phyloP scores from a whole-genome alignment of 495 filamentous ascomycete species.

The Tuber brumale region DNA sequence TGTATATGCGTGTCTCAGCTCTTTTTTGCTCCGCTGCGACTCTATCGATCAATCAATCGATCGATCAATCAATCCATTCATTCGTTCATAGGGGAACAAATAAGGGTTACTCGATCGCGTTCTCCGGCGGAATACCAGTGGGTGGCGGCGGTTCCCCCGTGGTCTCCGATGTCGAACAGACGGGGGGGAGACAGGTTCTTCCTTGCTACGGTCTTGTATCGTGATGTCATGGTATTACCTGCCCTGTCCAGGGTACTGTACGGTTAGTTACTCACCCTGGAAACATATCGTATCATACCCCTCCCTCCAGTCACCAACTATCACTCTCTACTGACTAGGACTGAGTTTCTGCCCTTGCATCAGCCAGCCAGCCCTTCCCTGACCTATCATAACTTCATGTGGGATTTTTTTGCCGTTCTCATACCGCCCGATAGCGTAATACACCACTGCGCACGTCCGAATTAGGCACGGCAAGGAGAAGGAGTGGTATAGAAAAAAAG shows the following conservation, averaged over 20 bases:
- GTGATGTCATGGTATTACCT: neutral
- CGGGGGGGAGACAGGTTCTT: neutral
- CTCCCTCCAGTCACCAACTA: neutral
- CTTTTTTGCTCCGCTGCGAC: neutral
- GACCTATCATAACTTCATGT: neutral
- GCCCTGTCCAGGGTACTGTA: neutral
- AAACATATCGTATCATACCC: neutral
- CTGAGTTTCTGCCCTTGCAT: neutral
- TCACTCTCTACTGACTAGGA: neutral
- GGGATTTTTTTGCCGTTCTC: neutral
- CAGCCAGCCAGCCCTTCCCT: neutral
- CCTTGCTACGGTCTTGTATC: neutral
- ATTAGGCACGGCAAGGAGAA: neutral
- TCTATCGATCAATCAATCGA: neutral
- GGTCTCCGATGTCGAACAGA: neutral
- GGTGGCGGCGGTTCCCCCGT: neutral
- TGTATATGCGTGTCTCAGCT: conserved; percentile 1
- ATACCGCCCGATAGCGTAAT: neutral
- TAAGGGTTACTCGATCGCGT: neutral
- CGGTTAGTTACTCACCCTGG: neutral
- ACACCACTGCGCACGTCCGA: neutral
- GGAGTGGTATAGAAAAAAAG: neutral
- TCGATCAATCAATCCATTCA: neutral
- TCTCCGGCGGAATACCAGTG: neutral
- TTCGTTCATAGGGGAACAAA: neutral